Evolutionary conservation across 768 basidiomycete species (phyloP), one percentile per base, ranked within the genome.

Genomic region (Tylopilus felleus): DNA sequence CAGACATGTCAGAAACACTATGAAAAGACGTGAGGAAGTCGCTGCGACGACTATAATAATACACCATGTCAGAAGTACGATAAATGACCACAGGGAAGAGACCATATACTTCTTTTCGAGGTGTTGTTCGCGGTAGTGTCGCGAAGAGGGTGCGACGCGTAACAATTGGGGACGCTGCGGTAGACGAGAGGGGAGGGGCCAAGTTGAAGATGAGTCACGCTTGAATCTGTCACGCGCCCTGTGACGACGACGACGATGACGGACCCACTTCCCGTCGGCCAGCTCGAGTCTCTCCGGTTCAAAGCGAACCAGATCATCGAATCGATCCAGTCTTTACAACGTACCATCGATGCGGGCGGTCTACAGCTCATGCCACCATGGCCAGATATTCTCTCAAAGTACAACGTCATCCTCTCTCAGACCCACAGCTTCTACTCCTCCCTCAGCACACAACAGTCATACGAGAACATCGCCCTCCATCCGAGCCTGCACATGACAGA

Each of bases 361-460:
- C 77, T 75, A 41, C 73, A 71, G 35, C 74, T 65, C n/a, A 90
- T 91, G 83, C 84, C 86, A 3, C 71, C 87, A 8, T 93, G 91
- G 91, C 91, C 90, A 3, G 90, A 93, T 63, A 82, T 93, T 51
- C 77, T 93, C 50, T 84, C 86, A 14, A 92, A 91, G 74, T 93
- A 92, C 80, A 91, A 85, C 60, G 79, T 90, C 58, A 78, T 93
- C 25, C 79, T 93, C 51, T 89, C 88, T 0, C 91, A 93, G 63
- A 89, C 88, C 0, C 88, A 89, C 65, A 86, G 78, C 60, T 84
- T 93, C 61, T 86, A 85, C 41, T 82, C 77, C 48, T 80, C 83
- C 0, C 78, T 90, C 39, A 72, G 80, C 17, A 27, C 63, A 70
- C 75, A 47, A 31, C 63, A n/a, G n/a, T n/a, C 42, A 80, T 86